These are phyloP conservation scores for Globisporangium heterothallicum DNA, from an alignment of 352 stramenopile species.

Conservation along the genomic window DNA sequence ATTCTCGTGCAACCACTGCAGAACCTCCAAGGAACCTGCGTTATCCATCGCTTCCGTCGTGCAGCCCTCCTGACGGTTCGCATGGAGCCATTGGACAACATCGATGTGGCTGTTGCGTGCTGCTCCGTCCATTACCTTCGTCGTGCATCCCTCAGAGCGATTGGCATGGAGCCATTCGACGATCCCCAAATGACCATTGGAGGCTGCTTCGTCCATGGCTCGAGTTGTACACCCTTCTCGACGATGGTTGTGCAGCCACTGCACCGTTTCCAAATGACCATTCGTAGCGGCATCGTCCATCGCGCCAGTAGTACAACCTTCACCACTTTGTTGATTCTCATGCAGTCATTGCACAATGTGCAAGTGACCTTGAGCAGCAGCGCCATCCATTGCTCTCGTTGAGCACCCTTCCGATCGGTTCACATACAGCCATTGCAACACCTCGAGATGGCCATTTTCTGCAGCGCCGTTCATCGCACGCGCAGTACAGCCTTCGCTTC, in stretches of 20 bases:
- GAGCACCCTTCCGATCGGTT: neutral
- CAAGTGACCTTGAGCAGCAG: neutral
- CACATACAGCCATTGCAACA: constrained; percentile 1
- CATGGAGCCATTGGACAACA: neutral
- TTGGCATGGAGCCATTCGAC: neutral
- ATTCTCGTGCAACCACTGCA: constrained; percentile 5
- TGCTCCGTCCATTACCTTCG: neutral
- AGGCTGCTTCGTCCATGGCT: neutral
- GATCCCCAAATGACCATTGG: neutral
- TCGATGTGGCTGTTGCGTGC: neutral
- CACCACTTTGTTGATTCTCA: neutral
- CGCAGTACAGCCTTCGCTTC: constrained; percentile 2
- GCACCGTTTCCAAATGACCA: constrained; percentile 6
- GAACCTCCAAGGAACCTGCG: neutral
- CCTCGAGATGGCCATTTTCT: neutral
- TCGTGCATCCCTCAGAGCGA: neutral
- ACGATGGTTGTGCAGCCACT: neutral
- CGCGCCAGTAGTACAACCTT: constrained; percentile 2
- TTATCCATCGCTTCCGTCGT: neutral
- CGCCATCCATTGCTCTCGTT: neutral
- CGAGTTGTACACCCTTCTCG: neutral
- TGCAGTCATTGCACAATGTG: constrained; percentile 8
- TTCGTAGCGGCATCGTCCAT: constrained; percentile 1
- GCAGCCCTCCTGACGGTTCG: constrained; percentile 2
- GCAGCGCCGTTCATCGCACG: neutral